These are phyloP conservation scores for Pueraria montana DNA, from an alignment of 306 rosid genomes.

Conservation along the genomic window DNA sequence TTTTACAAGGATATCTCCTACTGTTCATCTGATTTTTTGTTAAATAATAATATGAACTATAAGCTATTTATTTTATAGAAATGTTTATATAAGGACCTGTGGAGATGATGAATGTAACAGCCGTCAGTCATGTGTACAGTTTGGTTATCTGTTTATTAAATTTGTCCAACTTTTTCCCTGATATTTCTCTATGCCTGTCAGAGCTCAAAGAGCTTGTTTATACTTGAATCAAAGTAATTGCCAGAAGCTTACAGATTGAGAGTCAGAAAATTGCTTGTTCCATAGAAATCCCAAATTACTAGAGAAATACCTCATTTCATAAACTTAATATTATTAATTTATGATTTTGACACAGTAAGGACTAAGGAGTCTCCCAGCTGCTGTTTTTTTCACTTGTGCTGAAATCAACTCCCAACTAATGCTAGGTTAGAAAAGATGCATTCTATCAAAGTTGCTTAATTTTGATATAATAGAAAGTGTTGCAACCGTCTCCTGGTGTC, in stretches of 20 bases:
- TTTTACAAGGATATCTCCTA: neutral
- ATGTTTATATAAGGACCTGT: neutral
- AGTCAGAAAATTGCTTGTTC: slow-evolving; percentile 3
- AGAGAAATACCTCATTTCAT: neutral
- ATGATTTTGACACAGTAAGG: neutral
- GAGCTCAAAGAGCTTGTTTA: neutral
- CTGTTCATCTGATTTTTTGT: neutral
- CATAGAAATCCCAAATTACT: slow-evolving; percentile 19
- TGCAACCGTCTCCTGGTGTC: slow-evolving; percentile 12
- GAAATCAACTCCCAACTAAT: slow-evolving; percentile 22
- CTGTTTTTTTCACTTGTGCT: neutral
- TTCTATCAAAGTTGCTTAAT: slow-evolving; percentile 12
- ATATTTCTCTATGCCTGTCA: slow-evolving; percentile 1
- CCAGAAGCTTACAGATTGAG: neutral
- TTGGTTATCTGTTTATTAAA: slow-evolving; percentile 5
- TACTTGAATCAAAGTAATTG: neutral
- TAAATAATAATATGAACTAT: neutral
- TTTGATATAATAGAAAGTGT: slow-evolving; percentile 18
- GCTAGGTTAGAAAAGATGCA: neutral
- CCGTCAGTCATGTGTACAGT: neutral
- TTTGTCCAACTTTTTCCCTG: neutral
- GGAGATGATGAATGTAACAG: neutral
- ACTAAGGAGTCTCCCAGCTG: slow-evolving; percentile 4
- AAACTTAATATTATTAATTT: neutral
- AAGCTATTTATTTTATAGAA: neutral